Base-by-base conservation (phyloP, 1,284 basidiomycete species). In the Leccinum insolens region DNA sequence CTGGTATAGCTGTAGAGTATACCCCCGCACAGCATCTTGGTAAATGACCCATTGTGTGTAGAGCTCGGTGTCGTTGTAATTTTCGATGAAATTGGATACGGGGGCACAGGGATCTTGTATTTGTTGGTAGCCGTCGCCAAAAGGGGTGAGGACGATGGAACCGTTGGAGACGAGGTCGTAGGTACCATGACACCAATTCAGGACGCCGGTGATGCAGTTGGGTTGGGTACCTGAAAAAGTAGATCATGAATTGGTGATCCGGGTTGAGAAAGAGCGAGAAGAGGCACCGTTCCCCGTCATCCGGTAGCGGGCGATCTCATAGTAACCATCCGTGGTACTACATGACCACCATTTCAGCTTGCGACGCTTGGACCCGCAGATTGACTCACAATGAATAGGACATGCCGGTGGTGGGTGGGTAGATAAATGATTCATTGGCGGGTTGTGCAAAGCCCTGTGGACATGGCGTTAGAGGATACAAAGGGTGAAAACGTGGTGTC, bases 31-130 rank as follows among this genome's bases (percentile, higher is more conserved):
- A 0, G 75, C 61, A 52, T 85, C 83, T 69, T 78, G 76, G 68
- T 77, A 78, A 67, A 85, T 83, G 5, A 65, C 68, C 82, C 83
- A 85, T 8, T 59, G 63, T 39, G 65, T 6, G 73, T 82, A 83
- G 59, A 84, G 74, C 49, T 82, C 79, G 20, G 82, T 90, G 71
- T 85, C 75, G 81, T 94, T 91, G 85, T 95, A 96, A 67, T 84
- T 81, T 74, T 95, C 89, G 75, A 96, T 87, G 76, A 95, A 89
- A 78, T 95, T 94, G 34, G 95, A 95, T 7, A 86, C 83, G 4
- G 94, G 92, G 2, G 91, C 92, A 76, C 96, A 98, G 0, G 94
- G 89, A 73, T 96, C 91, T 82, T 98, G 95, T 61, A 97, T 87
- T 82, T 96, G 95, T 77, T 96, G 94, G 80, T 88, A 94, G 15